Evolutionary conservation across 768 basidiomycete species (phyloP), one percentile per base, ranked within the genome.

Genomic region (Chalciporus chontae): DNA sequence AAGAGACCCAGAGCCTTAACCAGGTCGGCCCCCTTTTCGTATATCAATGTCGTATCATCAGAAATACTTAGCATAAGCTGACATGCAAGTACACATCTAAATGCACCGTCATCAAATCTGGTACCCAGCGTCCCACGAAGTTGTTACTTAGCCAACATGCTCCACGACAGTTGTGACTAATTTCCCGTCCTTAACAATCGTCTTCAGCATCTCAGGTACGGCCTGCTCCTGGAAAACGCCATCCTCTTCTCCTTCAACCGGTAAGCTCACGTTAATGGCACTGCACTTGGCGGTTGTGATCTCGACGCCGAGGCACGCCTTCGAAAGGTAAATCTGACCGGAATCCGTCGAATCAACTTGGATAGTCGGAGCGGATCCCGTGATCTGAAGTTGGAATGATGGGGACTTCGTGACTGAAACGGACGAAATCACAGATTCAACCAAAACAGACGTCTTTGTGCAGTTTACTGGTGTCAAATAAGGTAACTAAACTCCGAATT

Each of bases 201-300:
- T 90, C 77, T 82, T 91, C 69, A 99, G 76, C 90, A 96, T 98
- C 72, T 99, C 96, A 0, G 96, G 95, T 17, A 99, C 73, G 1
- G 95, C 78, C 55, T 84, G 83, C 68, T 99, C 96, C 53, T 80
- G 80, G 59, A 94, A 97, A 40, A 94, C 76, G 6, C 94, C 95
- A 9, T 95, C 92, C 65, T 96, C 93, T 56, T 93, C 92, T 15
- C 83, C 90, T 56, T 84, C 83, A 1, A 87, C 83, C 0, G 93
- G 94, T 18, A 97, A 63, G 57, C 81, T 90, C 55, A 99, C 76
- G 70, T 98, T 99, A 69, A 99, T 88, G 27, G 84, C 77, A 61
- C 89, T 92, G 69, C 91, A 94, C 70, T 98, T 97, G 44, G 92
- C 87, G 0, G 94, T 95, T 24, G 90, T 90, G 59, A 99, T 87